Percentiles rank a stretch among this genome's conserved stretches.
Conservation (phyloP, 305 asterid genomes). For the Solanum hybrid region DNA sequence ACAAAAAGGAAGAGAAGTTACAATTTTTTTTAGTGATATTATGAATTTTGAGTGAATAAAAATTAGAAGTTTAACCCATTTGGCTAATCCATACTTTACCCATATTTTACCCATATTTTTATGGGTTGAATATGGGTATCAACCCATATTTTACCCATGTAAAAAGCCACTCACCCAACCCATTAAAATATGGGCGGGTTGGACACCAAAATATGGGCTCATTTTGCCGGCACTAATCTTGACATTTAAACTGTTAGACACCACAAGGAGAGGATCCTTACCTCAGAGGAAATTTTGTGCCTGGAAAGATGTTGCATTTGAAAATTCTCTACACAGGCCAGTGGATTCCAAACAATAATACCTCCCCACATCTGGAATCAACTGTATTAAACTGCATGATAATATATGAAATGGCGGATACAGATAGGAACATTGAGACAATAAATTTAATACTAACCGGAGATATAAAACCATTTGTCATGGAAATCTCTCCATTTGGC, state of each 20-base stretch:
- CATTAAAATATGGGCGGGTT: too few relatives aligned
- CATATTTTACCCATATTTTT: too few relatives aligned
- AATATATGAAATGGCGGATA: slow-evolving; percentile 16
- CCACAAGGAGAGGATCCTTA: slow-evolving; percentile 21
- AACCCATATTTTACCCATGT: too few relatives aligned
- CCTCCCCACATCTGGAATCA: slow-evolving; percentile 93
- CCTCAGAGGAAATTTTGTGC: slow-evolving; percentile 61
- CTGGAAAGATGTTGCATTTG: slow-evolving; percentile 28
- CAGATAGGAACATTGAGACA: neutral
- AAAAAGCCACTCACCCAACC: too few relatives aligned
- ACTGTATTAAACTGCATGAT: slow-evolving; percentile 16
- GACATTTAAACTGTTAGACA: neutral
- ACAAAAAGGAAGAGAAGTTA: too few relatives aligned
- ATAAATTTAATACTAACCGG: slow-evolving; percentile 51
- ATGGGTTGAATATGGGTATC: too few relatives aligned
- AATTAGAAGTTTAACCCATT: too few relatives aligned
- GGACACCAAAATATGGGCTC: too few relatives aligned
- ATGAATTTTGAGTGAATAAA: too few relatives aligned
- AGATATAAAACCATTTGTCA: slow-evolving; percentile 87
- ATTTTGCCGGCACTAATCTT: too few relatives aligned
- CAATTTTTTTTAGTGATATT: too few relatives aligned
- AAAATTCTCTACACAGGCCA: slow-evolving; percentile 46
- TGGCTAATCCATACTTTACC: too few relatives aligned
- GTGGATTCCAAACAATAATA: slow-evolving; percentile 85
- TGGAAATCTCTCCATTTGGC: slow-evolving; percentile 59